Conservation (phyloP, 83 land plant species). For the Thuja plicata region DNA sequence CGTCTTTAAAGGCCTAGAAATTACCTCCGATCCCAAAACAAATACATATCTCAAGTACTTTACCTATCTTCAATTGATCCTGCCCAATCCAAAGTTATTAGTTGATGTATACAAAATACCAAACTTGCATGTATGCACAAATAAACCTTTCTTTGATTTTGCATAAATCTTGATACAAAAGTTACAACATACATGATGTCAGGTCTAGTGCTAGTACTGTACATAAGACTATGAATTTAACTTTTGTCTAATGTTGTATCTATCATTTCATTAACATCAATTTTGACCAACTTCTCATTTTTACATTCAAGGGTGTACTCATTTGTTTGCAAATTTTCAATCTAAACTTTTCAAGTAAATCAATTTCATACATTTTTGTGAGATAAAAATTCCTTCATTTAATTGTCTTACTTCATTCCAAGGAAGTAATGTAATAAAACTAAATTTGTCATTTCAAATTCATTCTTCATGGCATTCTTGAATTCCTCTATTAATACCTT, state of each 20-base stretch:
- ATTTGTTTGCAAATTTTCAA: not conserved
- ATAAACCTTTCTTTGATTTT: too few relatives aligned
- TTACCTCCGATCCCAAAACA: constrained; percentile 11
- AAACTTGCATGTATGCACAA: not conserved
- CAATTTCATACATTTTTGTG: too few relatives aligned
- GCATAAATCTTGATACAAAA: too few relatives aligned
- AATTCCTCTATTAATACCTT: not conserved
- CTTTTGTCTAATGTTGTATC: not conserved
- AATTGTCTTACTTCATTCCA: too few relatives aligned
- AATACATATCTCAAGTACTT: constrained; percentile 26
- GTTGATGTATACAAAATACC: not conserved
- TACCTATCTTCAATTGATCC: not conserved
- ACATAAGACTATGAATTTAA: too few relatives aligned
- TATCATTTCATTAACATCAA: not conserved
- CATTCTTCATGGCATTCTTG: not conserved
- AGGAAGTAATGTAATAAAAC: too few relatives aligned
- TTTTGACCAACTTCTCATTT: not conserved
- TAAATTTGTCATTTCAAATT: too few relatives aligned
- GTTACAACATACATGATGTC: too few relatives aligned
- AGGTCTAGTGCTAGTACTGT: too few relatives aligned
- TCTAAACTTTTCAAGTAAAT: not conserved
- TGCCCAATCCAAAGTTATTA: too few relatives aligned
- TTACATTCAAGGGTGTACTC: not conserved
- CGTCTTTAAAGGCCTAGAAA: constrained; percentile 25
- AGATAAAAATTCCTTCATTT: too few relatives aligned